Percentiles rank a stretch among this genome's conserved stretches.
phyloP scores from a whole-genome alignment of 1,284 basidiomycete genomes.

The Austroboletus rostrupii region DNA sequence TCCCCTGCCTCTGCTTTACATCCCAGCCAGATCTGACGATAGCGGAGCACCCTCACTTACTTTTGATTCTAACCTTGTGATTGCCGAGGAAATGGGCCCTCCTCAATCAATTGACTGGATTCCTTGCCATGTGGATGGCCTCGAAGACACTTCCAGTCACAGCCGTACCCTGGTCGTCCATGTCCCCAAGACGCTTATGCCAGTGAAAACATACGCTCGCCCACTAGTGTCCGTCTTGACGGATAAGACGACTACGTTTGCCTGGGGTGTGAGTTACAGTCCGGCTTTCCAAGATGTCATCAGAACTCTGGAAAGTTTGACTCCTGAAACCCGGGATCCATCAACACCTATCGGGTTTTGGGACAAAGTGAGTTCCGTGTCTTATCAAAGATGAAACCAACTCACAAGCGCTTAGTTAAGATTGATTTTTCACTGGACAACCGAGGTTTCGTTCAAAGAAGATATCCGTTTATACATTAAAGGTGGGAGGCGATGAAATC shows the following conservation, averaged over 20 bases:
- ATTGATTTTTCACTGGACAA: conserved; percentile 80
- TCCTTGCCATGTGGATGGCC: conserved; percentile 58
- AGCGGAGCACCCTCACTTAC: conserved; percentile 46
- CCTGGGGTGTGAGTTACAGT: conserved; percentile 89
- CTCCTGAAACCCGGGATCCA: conserved; percentile 79
- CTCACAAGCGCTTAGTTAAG: conserved; percentile 53
- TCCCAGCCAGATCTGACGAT: conserved; percentile 44
- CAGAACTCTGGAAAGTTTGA: conserved; percentile 80
- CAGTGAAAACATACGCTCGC: conserved; percentile 88
- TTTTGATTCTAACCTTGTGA: conserved; percentile 79
- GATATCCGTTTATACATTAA: conserved; percentile 84
- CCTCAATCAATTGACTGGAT: conserved; percentile 72
- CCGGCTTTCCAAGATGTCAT: conserved; percentile 87
- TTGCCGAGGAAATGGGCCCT: conserved; percentile 87
- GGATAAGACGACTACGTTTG: conserved; percentile 67
- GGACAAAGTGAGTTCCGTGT: conserved; percentile 63
- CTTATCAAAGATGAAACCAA: not conserved
- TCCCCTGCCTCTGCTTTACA: conserved; percentile 64
- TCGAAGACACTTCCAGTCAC: conserved; percentile 49
- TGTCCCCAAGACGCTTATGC: conserved; percentile 92
- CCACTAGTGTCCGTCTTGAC: conserved; percentile 70
- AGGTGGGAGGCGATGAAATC: conserved; percentile 44
- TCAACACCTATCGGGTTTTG: conserved; percentile 90
- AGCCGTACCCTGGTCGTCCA: conserved; percentile 58
- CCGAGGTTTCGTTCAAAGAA: conserved; percentile 69